Evolutionary conservation across 2,329 filamentous ascomycete species (phyloP), one percentile per base, ranked within the genome.

Genomic region (Ustulina deusta): DNA sequence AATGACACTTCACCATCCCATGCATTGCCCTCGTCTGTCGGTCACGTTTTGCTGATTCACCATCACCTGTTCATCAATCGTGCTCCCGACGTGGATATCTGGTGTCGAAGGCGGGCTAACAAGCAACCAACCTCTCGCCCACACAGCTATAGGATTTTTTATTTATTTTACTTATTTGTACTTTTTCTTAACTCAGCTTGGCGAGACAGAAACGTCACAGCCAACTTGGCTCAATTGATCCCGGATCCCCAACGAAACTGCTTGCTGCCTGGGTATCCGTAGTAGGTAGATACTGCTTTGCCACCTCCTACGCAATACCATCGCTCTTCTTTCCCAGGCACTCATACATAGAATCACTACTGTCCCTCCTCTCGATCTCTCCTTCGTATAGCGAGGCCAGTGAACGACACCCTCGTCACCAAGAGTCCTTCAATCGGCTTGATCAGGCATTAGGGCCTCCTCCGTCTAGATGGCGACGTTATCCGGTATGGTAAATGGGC

Each of bases 401-500:
- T 29, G 22, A 34, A 42, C 49, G 48, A 40, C 38, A 34, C 7
- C 3, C 38, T 27, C 25, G n/a, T 22, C 32, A 17, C 42, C 20
- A 22, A 22, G 22, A 13, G 1, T 15, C 61, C 38, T 34, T 54
- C 38, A 17, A 58, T 32, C 38, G 13, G 11, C 29, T 40, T 10
- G 27, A 48, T 55, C n/a, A 38, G 27, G 25, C 44, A 46, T 15
- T 38, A 17, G 22, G 36, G 5, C 25, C n/a, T 25, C 49, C 11
- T 44, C 51, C 46, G 20, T 20, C 60, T 22, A 62, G 15, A 72
- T 71, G 71, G 65, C 71, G 44, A 20, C 62, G 29, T 29, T 63
- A 63, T 65, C 65, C 27, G 54, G 25, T 27, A 46, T 71, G 55
- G 49, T 72, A 65, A 76, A 76, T 52, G 75, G 75, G 57, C 71